A percentile compares a stretch with the other conserved stretches of the same genome.
These are phyloP conservation scores for Penicillium taxi DNA, from an alignment of 495 filamentous ascomycete genomes.

Conservation along the genomic window DNA sequence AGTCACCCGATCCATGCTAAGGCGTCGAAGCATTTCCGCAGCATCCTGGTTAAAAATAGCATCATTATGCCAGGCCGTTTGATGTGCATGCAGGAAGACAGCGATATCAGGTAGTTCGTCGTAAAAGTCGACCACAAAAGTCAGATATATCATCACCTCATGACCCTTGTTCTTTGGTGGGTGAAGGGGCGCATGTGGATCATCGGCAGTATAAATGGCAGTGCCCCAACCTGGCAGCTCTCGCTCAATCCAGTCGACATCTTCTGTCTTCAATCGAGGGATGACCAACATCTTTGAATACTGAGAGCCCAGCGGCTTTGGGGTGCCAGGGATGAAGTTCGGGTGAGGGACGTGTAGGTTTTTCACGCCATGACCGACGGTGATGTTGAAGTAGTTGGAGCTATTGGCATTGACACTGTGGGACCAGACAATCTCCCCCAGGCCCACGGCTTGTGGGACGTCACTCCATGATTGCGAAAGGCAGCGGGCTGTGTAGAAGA, in stretches of 20 bases:
- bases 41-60: slow-evolving; percentile 42
- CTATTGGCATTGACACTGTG: slow-evolving; percentile 10
- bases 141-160: slow-evolving; percentile 69
- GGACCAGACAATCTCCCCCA: slow-evolving; percentile 25
- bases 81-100: slow-evolving; percentile 64
- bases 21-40: slow-evolving; percentile 43
- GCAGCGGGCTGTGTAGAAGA: slow-evolving; percentile 23
- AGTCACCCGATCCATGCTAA: slow-evolving; percentile 46
- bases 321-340: slow-evolving; percentile 30
- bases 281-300: slow-evolving; percentile 52
- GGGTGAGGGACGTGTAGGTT: slow-evolving; percentile 27
- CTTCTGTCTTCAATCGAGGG: slow-evolving; percentile 46
- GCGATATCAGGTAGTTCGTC: slow-evolving; percentile 57
- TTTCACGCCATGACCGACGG: slow-evolving; percentile 10
- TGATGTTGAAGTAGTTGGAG: slow-evolving; percentile 19
- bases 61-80: slow-evolving; percentile 60
- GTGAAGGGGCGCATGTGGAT: slow-evolving; percentile 50
- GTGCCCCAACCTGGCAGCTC: slow-evolving; percentile 49
- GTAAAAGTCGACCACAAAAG: slow-evolving; percentile 67
- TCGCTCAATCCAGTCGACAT: slow-evolving; percentile 53
- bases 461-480: slow-evolving; percentile 27
- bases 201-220: slow-evolving; percentile 59
- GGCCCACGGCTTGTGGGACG: slow-evolving; percentile 30
- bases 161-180: slow-evolving; percentile 68
- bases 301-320: slow-evolving; percentile 32